Evolutionary conservation across 2,329 filamentous ascomycete genomes (phyloP).

Genomic region (Pyrenochaeta sp.): DNA sequence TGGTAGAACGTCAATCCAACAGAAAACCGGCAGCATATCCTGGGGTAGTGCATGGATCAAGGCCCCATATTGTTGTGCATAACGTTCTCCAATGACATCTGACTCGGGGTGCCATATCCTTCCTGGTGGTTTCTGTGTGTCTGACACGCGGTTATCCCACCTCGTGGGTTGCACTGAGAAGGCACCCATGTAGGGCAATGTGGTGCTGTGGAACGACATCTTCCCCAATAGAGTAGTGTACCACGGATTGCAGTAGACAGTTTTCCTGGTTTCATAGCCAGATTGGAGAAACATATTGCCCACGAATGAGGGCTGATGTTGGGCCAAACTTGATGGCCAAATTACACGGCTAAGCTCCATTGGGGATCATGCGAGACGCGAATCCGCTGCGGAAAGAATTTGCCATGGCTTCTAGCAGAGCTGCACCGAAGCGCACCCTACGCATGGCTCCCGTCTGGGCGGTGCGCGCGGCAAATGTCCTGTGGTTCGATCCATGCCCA

Average conservation of each 20-base stretch:
- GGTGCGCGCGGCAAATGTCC: slow-evolving; percentile 13
- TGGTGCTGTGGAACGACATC: slow-evolving; percentile 2
- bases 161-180: slow-evolving; percentile 9
- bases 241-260: neutral
- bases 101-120: slow-evolving; percentile 3
- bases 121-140: slow-evolving; percentile 4
- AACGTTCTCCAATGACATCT: slow-evolving; percentile 12
- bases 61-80: slow-evolving; percentile 20
- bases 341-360: neutral
- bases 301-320: neutral
- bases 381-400: neutral
- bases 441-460: slow-evolving; percentile 22
- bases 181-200: slow-evolving; percentile 1
- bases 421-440: slow-evolving; percentile 12
- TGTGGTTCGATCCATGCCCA: slow-evolving; percentile 9
- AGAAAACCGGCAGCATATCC: slow-evolving; percentile 20
- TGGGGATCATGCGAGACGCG: neutral
- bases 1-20: slow-evolving; percentile 14
- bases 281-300: neutral
- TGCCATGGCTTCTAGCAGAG: slow-evolving; percentile 6
- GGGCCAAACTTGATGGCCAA: neutral
- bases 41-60: slow-evolving; percentile 33
- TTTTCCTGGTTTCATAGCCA: neutral
- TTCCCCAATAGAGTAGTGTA: slow-evolving; percentile 2
- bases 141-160: slow-evolving; percentile 13